These are phyloP conservation scores for Scheffersomyces lignicola DNA, from an alignment of 1,139 yeast species.

Conservation along the genomic window DNA sequence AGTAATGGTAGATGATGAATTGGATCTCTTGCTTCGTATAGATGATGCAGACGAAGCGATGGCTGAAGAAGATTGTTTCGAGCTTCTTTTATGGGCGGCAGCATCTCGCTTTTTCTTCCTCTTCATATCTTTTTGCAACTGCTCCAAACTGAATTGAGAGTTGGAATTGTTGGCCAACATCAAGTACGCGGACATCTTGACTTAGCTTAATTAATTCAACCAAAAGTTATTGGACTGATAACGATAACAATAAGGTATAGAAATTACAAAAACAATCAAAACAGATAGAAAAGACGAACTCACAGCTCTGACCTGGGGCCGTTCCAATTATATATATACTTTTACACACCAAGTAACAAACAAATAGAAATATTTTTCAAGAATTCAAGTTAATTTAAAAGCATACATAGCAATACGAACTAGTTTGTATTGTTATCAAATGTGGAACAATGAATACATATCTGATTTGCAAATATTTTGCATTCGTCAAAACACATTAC, in stretches of 20 bases:
- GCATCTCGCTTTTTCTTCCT: neutral
- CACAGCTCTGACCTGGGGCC: no score
- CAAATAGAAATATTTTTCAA: neutral
- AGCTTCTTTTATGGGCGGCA: neutral
- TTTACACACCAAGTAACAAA: neutral
- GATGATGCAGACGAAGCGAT: neutral
- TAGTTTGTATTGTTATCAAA: no score
- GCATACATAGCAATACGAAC: no score
- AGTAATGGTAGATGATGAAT: neutral
- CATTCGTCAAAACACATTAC: no score
- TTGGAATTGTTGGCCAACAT: neutral
- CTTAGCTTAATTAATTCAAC: no score
- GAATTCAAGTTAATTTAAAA: no score
- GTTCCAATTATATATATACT: neutral
- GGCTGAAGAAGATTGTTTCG: neutral
- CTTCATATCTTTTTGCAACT: neutral
- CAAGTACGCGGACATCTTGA: slow-evolving; percentile 2
- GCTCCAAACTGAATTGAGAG: neutral
- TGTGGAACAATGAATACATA: no score
- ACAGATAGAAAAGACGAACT: no score
- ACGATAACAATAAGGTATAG: neutral
- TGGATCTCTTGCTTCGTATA: neutral
- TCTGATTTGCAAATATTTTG: no score
- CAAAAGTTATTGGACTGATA: no score
- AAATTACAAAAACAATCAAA: neutral